These are phyloP conservation scores for Strobilomyces echinocephalus DNA, from an alignment of 768 basidiomycete genomes.

Conservation along the genomic window DNA sequence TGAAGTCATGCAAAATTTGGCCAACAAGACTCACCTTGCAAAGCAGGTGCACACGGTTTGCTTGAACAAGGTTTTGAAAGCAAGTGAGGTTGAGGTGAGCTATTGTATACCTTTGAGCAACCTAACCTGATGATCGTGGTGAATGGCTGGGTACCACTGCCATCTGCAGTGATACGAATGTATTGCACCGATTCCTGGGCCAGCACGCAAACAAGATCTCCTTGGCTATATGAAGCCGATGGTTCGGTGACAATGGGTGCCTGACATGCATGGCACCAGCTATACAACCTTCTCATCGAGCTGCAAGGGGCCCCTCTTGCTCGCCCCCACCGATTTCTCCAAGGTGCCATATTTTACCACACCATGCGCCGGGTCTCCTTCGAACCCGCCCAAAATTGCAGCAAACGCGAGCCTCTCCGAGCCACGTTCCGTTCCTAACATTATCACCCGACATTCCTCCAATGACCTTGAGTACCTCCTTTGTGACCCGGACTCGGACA, in stretches of 20 bases:
- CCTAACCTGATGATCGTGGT: slow-evolving; percentile 47
- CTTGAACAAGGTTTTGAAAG: slow-evolving; percentile 69
- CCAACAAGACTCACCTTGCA: slow-evolving; percentile 91
- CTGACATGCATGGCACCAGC: slow-evolving; percentile 76
- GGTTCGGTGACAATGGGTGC: slow-evolving; percentile 53
- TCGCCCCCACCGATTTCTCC: too few relatives aligned
- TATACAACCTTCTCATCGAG: slow-evolving; percentile 77
- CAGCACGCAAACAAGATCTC: slow-evolving; percentile 83
- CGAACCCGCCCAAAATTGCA: slow-evolving; percentile 6
- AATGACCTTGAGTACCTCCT: slow-evolving; percentile 49
- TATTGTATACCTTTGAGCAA: neutral
- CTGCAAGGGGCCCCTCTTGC: slow-evolving; percentile 63
- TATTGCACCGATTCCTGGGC: slow-evolving; percentile 79
- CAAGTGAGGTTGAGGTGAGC: slow-evolving; percentile 65
- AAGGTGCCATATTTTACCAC: slow-evolving; percentile 50
- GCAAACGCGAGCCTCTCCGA: slow-evolving; percentile 18
- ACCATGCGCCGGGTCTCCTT: slow-evolving; percentile 33
- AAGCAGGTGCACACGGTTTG: slow-evolving; percentile 85
- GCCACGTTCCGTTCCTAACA: slow-evolving; percentile 21
- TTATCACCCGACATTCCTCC: slow-evolving; percentile 12
- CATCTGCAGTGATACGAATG: slow-evolving; percentile 79
- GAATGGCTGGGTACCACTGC: slow-evolving; percentile 73
- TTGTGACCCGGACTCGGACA: slow-evolving; percentile 50
- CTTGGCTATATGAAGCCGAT: slow-evolving; percentile 65
- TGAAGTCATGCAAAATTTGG: slow-evolving; percentile 89